Conservation (phyloP, 1,284 basidiomycete genomes). For the Heliocybe sulcata region DNA sequence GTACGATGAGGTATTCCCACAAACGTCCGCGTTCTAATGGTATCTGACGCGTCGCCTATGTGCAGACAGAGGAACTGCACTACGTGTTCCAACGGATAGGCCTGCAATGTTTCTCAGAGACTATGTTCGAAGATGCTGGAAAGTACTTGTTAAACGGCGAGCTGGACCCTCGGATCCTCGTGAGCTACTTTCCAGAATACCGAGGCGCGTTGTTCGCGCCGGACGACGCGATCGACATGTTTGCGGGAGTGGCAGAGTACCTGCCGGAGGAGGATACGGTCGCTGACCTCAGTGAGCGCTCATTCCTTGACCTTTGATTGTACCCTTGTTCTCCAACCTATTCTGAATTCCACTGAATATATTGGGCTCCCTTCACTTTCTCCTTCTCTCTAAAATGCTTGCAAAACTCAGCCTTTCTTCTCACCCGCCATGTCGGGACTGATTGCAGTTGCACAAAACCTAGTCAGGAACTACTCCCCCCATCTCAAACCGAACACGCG, state of each 20-base stretch:
- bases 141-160: slow-evolving; percentile 63
- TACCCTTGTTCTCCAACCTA: slow-evolving; percentile 11
- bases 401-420: slow-evolving; percentile 15
- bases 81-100: slow-evolving; percentile 77
- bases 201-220: slow-evolving; percentile 47
- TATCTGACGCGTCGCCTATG: slow-evolving; percentile 1
- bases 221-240: slow-evolving; percentile 46
- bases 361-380: slow-evolving; percentile 15
- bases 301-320: slow-evolving; percentile 12
- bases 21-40: neutral
- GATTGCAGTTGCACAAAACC: slow-evolving; percentile 73
- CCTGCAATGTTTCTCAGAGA: slow-evolving; percentile 65
- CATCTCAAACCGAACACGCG: slow-evolving; percentile 70
- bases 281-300: slow-evolving; percentile 70
- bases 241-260: slow-evolving; percentile 57
- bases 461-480: slow-evolving; percentile 87
- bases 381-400: slow-evolving; percentile 20
- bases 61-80: slow-evolving; percentile 56
- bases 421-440: slow-evolving; percentile 40
- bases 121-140: slow-evolving; percentile 73
- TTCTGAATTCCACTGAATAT: slow-evolving; percentile 14
- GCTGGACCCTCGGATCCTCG: slow-evolving; percentile 67
- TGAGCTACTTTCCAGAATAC: slow-evolving; percentile 72
- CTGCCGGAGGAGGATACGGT: slow-evolving; percentile 58
- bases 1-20: slow-evolving; percentile 37